Percentiles rank a stretch among this genome's conserved stretches.
Evolutionary conservation across 164 flowering plant genomes (phyloP).

Genomic region (Stephania yunnanensis): DNA sequence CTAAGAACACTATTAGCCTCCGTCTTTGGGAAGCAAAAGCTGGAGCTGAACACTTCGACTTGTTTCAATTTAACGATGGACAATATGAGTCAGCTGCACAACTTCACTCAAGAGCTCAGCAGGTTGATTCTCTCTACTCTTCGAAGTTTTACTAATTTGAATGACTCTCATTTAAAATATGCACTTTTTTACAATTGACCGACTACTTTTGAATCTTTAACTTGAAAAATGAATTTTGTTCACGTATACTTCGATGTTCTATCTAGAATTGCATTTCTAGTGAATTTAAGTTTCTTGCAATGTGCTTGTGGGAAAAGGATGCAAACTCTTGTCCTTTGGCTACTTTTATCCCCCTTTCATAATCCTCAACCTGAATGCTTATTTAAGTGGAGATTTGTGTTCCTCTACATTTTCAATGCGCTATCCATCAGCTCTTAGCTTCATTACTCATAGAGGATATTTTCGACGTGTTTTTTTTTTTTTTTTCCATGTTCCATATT

Average conservation of each 20-base stretch:
- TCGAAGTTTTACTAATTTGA: not conserved
- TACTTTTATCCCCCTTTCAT: not conserved
- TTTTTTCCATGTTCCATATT: not conserved
- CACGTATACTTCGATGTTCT: not conserved
- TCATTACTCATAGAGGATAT: not conserved
- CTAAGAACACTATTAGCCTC: conserved; percentile 88
- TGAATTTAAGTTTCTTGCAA: not conserved
- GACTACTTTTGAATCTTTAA: not conserved
- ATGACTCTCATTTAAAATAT: not conserved
- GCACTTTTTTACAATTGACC: not conserved
- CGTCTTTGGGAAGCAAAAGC: conserved; percentile 99
- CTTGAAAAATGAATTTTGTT: not conserved
- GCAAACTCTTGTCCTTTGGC: not conserved
- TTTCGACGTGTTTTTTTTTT: not conserved
- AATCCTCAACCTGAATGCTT: not conserved
- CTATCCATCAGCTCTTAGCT: not conserved
- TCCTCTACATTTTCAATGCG: not conserved
- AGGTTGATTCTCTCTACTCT: conserved; percentile 34
- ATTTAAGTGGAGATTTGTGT: not conserved
- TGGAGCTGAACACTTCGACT: conserved; percentile 57
- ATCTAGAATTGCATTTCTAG: not conserved
- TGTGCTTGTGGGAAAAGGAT: not conserved
- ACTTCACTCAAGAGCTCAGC: conserved; percentile 83
- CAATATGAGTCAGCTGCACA: conserved; percentile 79
- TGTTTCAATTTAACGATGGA: conserved; percentile 86